phyloP scores from a whole-genome alignment of 75 land plant species.

The Sequoiadendron giganteum region DNA sequence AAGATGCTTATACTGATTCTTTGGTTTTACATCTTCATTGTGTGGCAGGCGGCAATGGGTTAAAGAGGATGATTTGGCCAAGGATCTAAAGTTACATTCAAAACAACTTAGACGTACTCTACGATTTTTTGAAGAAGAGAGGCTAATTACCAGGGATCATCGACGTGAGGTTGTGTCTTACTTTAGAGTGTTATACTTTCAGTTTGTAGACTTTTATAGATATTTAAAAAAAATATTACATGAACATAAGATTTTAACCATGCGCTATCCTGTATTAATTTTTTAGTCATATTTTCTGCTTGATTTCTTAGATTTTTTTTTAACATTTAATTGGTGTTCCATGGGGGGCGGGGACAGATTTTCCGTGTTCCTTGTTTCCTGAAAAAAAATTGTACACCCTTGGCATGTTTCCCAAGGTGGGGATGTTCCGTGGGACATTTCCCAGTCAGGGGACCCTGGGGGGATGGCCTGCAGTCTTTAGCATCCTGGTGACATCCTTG shows the following conservation, averaged over 20 bases:
- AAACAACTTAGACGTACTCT: slow-evolving; percentile 89
- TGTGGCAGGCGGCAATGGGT: slow-evolving; percentile 87
- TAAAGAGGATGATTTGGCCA: slow-evolving; percentile 95
- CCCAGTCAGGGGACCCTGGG: no score
- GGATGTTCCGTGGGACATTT: no score
- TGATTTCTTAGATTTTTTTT: not conserved
- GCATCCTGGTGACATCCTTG: no score
- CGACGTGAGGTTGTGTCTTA: slow-evolving; percentile 67
- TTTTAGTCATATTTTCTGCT: not conserved
- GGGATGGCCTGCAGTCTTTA: no score
- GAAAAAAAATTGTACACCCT: no score
- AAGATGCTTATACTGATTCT: not conserved
- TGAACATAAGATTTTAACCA: not conserved
- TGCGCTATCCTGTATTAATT: not conserved
- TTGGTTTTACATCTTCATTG: not conserved
- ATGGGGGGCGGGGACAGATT: no score
- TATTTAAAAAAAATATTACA: not conserved
- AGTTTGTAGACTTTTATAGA: not conserved
- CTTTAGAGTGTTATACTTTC: not conserved
- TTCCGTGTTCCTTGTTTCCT: no score
- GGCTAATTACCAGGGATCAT: slow-evolving; percentile 78
- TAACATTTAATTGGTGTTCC: no score
- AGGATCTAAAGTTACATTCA: slow-evolving; percentile 74
- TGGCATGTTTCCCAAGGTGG: no score
- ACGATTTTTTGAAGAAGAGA: slow-evolving; percentile 84